These are phyloP conservation scores for Dendrobium nobile DNA, from an alignment of 106 monocot species.

Conservation along the genomic window DNA sequence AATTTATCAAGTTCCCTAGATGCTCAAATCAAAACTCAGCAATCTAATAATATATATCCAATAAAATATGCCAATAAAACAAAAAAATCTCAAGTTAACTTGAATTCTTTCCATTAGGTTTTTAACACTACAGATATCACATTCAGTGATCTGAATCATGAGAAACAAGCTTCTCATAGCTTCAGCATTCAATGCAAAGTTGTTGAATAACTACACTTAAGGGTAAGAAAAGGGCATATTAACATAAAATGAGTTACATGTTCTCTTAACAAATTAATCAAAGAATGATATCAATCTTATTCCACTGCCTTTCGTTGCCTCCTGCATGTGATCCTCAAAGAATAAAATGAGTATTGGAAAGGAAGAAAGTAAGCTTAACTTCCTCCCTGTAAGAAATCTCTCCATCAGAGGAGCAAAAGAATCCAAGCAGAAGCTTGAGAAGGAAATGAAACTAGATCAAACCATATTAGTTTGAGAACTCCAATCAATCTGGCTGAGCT, in stretches of 20 bases:
- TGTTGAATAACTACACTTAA: neutral
- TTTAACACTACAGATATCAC: neutral
- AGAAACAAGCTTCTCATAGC: neutral
- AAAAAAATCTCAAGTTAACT: too few relatives aligned
- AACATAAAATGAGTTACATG: neutral
- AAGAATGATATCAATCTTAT: constrained; percentile 12
- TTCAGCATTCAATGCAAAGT: neutral
- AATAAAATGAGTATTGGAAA: constrained; percentile 1
- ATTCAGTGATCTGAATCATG: neutral
- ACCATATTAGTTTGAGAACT: neutral
- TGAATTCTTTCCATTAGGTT: too few relatives aligned
- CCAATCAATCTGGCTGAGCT: constrained; percentile 19
- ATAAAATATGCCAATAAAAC: too few relatives aligned
- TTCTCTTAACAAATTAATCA: constrained; percentile 10
- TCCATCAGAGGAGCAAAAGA: neutral
- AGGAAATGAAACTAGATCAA: neutral
- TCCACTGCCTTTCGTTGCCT: neutral
- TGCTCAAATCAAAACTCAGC: neutral
- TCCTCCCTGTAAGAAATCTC: neutral
- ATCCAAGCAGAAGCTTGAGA: neutral
- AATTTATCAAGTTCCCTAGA: too few relatives aligned
- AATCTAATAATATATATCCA: neutral
- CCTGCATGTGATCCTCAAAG: neutral
- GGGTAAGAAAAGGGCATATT: neutral
- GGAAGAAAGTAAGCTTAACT: neutral